A percentile compares a stretch with the other conserved stretches of the same genome.
These are phyloP conservation scores for Phytophthora chlamydospora DNA, from an alignment of 352 stramenopile genomes.

Conservation along the genomic window DNA sequence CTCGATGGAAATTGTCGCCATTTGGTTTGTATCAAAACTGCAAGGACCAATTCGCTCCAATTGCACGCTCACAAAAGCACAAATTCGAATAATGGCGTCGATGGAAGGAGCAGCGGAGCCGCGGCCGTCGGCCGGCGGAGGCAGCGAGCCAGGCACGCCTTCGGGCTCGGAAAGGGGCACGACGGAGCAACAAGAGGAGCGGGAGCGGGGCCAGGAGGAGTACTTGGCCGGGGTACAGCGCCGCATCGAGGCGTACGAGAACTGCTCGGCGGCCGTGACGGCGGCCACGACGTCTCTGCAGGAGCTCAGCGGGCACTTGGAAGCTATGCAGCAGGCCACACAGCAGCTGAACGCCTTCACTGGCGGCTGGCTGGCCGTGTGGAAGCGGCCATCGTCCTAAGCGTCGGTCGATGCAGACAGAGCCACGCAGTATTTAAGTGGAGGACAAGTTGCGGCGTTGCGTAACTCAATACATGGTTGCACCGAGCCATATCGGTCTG, in stretches of 20 bases:
- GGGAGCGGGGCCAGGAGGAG: constrained; percentile 41
- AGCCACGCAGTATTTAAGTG: constrained; percentile 34
- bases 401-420: not conserved
- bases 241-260: constrained; percentile 72
- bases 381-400: constrained; percentile 53
- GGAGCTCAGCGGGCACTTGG: constrained; percentile 67
- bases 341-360: constrained; percentile 82
- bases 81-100: constrained; percentile 16
- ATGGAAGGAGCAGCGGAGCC: constrained; percentile 19
- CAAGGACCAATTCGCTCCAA: not conserved
- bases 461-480: constrained; percentile 19
- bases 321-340: constrained; percentile 66
- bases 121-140: not conserved
- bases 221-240: constrained; percentile 51
- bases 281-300: constrained; percentile 63
- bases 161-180: constrained; percentile 4
- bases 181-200: constrained; percentile 21
- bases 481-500: not conserved
- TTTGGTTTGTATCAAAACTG: too few species aligned
- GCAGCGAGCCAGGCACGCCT: constrained; percentile 18
- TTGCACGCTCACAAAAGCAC: not conserved
- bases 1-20: too few species aligned
- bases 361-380: constrained; percentile 72
- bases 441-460: not conserved
- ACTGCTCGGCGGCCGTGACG: constrained; percentile 55